phyloP scores from a whole-genome alignment of 2,329 filamentous ascomycete species.

The Colletotrichum viniferum region DNA sequence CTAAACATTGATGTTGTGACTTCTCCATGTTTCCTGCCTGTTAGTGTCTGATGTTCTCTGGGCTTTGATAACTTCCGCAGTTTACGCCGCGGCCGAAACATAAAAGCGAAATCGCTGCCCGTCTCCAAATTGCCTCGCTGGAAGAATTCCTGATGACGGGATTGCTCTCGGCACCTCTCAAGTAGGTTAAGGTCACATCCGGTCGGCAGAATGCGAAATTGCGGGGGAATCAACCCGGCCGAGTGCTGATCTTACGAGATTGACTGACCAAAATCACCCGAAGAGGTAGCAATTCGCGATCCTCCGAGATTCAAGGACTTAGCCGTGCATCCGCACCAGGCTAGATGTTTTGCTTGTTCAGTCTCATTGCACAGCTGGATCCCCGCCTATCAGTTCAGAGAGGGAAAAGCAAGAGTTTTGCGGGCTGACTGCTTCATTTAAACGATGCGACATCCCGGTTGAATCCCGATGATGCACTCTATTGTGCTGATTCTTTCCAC shows the following conservation, averaged over 20 bases:
- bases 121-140: not conserved
- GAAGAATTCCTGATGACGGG: not conserved
- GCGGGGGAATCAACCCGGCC: not conserved
- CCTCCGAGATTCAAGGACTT: not conserved
- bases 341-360: not conserved
- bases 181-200: not conserved
- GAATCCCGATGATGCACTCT: not conserved
- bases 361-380: not conserved
- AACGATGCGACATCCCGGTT: not conserved
- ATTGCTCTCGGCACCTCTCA: not conserved
- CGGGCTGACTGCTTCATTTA: not conserved
- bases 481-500: not conserved
- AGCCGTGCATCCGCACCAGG: not conserved
- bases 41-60: accelerated
- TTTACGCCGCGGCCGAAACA: not conserved
- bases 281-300: not conserved
- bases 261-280: not conserved
- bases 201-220: not conserved
- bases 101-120: not conserved
- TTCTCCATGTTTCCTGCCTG: not conserved
- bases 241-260: not conserved
- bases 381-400: not conserved
- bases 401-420: not conserved
- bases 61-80: not conserved
- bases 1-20: accelerated